phyloP scores from a whole-genome alignment of 1,284 basidiomycete species.

The Malassezia japonica region DNA sequence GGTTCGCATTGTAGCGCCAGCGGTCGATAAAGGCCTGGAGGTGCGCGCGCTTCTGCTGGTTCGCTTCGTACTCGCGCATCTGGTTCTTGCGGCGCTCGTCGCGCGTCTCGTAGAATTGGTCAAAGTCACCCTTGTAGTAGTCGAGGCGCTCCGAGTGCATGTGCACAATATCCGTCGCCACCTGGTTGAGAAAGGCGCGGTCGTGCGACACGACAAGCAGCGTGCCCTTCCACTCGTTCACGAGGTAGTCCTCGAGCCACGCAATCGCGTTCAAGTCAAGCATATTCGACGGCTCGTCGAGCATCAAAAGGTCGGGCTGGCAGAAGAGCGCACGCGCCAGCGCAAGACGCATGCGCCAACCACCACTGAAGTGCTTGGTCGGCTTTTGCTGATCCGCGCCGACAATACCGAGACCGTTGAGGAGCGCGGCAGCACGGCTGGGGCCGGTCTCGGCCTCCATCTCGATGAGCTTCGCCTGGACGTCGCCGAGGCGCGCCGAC shows the following conservation, averaged over 20 bases:
- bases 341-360: conserved; percentile 99
- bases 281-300: conserved; percentile 75
- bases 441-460: conserved; percentile 98
- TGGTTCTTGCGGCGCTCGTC: conserved; percentile 84
- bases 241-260: conserved; percentile 59
- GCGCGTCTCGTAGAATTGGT: conserved; percentile 97
- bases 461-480: conserved; percentile 79
- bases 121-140: conserved; percentile 88
- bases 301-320: conserved; percentile 53
- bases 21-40: conserved; percentile 80
- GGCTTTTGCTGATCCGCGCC: conserved; percentile 64
- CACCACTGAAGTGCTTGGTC: conserved; percentile 79
- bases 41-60: conserved; percentile 87
- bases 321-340: conserved; percentile 92
- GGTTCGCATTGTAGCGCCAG: conserved; percentile 45
- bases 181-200: conserved; percentile 91
- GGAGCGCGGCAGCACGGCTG: conserved; percentile 74
- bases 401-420: conserved; percentile 85
- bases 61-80: conserved; percentile 67
- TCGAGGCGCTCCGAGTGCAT: conserved; percentile 90
- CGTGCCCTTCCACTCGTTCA: conserved; percentile 72
- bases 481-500: conserved; percentile 72
- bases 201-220: conserved; percentile 97
- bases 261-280: conserved; percentile 56
- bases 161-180: conserved; percentile 95